Conservation (phyloP, 768 basidiomycete genomes). For the Hygrocybe coccinea region DNA sequence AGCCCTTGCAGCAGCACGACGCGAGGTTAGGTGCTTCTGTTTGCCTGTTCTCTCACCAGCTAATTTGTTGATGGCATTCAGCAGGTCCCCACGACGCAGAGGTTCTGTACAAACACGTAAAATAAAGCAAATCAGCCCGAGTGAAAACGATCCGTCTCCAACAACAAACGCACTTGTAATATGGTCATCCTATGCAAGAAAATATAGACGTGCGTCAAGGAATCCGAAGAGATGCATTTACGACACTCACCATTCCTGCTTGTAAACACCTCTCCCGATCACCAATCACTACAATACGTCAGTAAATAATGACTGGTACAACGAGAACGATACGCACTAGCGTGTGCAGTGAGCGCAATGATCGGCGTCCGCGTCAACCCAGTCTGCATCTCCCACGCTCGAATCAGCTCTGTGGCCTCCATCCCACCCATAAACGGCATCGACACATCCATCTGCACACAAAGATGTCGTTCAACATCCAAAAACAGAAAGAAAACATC, state of each 20-base stretch:
- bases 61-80: conserved; percentile 57
- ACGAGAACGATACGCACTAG: conserved; percentile 59
- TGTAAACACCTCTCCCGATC: conserved; percentile 71
- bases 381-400: conserved; percentile 73
- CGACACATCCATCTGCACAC: conserved; percentile 86
- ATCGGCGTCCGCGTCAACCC: conserved; percentile 77
- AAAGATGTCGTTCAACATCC: conserved; percentile 4
- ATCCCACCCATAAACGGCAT: conserved; percentile 99
- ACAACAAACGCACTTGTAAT: conserved; percentile 23
- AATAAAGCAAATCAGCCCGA: not conserved
- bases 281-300: conserved; percentile 67
- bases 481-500: not conserved
- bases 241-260: conserved; percentile 52
- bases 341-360: conserved; percentile 95
- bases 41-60: conserved; percentile 34
- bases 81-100: conserved; percentile 50
- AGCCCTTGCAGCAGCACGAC: not conserved
- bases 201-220: conserved; percentile 3
- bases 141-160: not conserved
- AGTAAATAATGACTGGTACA: not conserved
- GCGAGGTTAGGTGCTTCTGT: conserved; percentile 8
- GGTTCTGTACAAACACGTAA: conserved; percentile 31
- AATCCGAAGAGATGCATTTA: not conserved
- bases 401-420: conserved; percentile 92
- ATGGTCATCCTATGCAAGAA: conserved; percentile 28